Conservation (phyloP, 2,329 filamentous ascomycete genomes). For the Neonectria magnoliae region DNA sequence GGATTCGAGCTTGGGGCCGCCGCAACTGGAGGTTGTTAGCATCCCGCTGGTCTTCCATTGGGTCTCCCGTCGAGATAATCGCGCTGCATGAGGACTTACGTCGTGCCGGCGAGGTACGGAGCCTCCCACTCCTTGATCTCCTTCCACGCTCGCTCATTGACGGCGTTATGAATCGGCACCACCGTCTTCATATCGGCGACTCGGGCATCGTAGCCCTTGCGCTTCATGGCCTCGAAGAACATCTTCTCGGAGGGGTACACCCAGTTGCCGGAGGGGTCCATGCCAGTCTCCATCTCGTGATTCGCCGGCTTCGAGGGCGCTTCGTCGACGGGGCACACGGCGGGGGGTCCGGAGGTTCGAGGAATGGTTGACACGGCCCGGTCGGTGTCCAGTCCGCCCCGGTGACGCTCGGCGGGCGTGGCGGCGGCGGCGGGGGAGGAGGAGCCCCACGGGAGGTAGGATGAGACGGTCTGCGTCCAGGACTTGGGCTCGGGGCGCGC, state of each 20-base stretch:
- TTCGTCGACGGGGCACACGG: slow-evolving; percentile 51
- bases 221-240: slow-evolving; percentile 97
- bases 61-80: rapidly evolving
- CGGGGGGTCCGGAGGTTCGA: slow-evolving; percentile 58
- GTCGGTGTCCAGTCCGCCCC: slow-evolving; percentile 65
- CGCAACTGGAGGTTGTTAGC: slow-evolving; percentile 54
- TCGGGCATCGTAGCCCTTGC: slow-evolving; percentile 81
- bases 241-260: slow-evolving; percentile 96
- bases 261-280: slow-evolving; percentile 85
- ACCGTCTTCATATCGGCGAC: slow-evolving; percentile 87
- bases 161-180: slow-evolving; percentile 97
- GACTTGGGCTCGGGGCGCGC: slow-evolving; percentile 45
- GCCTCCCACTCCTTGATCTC: slow-evolving; percentile 92
- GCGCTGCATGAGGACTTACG: slow-evolving; percentile 53
- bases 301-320: slow-evolving; percentile 64
- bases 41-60: not conserved
- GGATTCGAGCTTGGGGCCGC: slow-evolving; percentile 83
- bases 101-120: slow-evolving; percentile 67
- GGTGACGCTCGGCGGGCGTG: slow-evolving; percentile 14
- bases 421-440: slow-evolving; percentile 41
- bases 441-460: slow-evolving; percentile 55
- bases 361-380: slow-evolving; percentile 86
- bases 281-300: slow-evolving; percentile 79
- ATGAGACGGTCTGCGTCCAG: slow-evolving; percentile 56
- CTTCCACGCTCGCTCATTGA: slow-evolving; percentile 95